Evolutionary conservation across 768 basidiomycete species (phyloP).

Genomic region (Trametes cingulata): DNA sequence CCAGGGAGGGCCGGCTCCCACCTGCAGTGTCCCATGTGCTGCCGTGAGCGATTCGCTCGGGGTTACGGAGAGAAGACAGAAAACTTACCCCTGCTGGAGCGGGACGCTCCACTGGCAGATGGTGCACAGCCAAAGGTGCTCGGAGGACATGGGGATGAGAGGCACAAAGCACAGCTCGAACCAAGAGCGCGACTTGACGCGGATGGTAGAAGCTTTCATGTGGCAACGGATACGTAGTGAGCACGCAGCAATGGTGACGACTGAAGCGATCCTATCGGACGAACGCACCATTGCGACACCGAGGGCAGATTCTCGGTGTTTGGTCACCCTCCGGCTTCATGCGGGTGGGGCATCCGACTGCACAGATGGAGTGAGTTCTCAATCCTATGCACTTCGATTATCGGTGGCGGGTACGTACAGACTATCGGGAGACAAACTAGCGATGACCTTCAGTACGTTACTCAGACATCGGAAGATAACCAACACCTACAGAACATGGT

Average conservation of each 20-base stretch:
- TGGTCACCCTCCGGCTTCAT: conserved; percentile 56
- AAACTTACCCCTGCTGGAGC: conserved; percentile 50
- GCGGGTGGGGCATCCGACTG: conserved; percentile 69
- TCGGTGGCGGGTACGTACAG: conserved; percentile 27
- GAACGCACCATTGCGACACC: conserved; percentile 68
- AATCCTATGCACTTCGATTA: neutral
- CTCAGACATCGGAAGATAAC: neutral
- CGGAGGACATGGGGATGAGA: conserved; percentile 61
- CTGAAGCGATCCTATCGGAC: conserved; percentile 7
- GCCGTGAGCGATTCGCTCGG: conserved; percentile 2
- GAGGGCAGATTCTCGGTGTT: conserved; percentile 61
- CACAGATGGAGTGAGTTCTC: conserved; percentile 12
- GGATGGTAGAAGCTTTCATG: conserved; percentile 52
- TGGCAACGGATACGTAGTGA: neutral
- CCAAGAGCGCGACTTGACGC: conserved; percentile 66
- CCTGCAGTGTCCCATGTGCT: conserved; percentile 22
- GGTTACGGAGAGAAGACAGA: neutral
- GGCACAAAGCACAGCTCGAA: conserved; percentile 78
- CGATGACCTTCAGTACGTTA: neutral
- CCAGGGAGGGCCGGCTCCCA: conserved; percentile 37
- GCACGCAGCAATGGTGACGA: neutral
- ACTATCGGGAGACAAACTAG: conserved; percentile 40
- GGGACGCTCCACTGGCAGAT: conserved; percentile 69
- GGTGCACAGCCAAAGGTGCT: conserved; percentile 67
- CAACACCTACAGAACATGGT: conserved; percentile 30